Evolutionary conservation across 23 red algal genomes (phyloP), one percentile per base, ranked within the genome.

Genomic region (Gracilaria gracilis): DNA sequence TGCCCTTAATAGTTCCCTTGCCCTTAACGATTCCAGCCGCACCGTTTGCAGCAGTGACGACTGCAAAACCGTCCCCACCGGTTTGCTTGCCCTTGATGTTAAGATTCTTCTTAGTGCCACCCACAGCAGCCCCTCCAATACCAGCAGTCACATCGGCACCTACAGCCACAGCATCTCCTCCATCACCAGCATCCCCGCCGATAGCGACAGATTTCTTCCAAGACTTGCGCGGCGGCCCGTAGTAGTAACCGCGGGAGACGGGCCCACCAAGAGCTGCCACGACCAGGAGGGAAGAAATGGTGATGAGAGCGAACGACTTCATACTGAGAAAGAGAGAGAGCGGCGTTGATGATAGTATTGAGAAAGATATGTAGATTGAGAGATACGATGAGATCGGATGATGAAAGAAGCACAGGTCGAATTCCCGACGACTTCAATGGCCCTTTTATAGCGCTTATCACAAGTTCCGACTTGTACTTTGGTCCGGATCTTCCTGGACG

Each of bases 1-100:
- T 24, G 12, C 61, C 42, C 5, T 46, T 11, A 65, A 28, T 25
- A 13, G 27, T 65, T 7, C 32, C 1, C 25, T 65, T 1, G 2
- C 61, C 61, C 3, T 65, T 31, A 16, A 32, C 61, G 9, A 65
- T 31, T 25, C 61, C 61, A 32, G 61, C 61, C 13, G 61, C 61
- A 65, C 61, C 61, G 27, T 65, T 65, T 7, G 61, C 61, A 7
- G 61, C 61, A 65, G 61, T 65, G 25, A 65, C 61, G 25, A 65
- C 4, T 6, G 61, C 61, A 32, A 4, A 27, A 24, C 61, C 61
- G 9, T 27, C 21, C 23, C 61, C 61, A 32, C 61, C 61, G 4
- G 23, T 31, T 25, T 65, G 61, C 1, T 1, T 7, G 3, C 61
- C 61, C 1, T 28, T 32, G 5, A 65, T 32, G 25, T 65, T 65